Percentiles rank a stretch among this genome's conserved stretches.
These are phyloP conservation scores for Claviceps spartinae DNA, from an alignment of 2,329 filamentous ascomycete species.

Conservation along the genomic window DNA sequence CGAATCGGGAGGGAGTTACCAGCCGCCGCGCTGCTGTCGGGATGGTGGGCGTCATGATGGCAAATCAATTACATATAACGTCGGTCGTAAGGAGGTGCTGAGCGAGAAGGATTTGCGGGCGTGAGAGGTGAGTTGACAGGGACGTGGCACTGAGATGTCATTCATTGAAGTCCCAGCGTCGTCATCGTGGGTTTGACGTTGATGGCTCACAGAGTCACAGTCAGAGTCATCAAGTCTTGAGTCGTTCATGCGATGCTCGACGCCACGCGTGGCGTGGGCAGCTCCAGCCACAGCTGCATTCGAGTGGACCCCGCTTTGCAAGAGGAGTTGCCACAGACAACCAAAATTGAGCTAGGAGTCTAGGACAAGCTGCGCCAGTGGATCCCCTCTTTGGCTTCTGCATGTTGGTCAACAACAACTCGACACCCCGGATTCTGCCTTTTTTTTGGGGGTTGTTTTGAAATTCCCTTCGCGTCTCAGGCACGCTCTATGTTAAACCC, in stretches of 20 bases:
- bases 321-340: slow-evolving; percentile 26
- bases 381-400: slow-evolving; percentile 2
- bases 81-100: not conserved
- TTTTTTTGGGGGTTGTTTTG: not conserved
- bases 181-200: too few relatives aligned
- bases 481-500: not conserved
- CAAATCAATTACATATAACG: not conserved
- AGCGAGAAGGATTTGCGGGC: not conserved
- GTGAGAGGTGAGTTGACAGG: not conserved
- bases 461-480: not conserved
- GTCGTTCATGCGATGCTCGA: not conserved
- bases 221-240: too few relatives aligned
- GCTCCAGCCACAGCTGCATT: not conserved
- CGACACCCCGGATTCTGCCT: not conserved
- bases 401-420: slow-evolving; percentile 6
- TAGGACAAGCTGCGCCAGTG: slow-evolving; percentile 23
- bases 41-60: not conserved
- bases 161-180: not conserved
- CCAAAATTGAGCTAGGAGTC: slow-evolving; percentile 16
- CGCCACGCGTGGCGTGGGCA: slow-evolving; percentile 4
- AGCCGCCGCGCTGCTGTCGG: slow-evolving; percentile 17
- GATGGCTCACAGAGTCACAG: too few relatives aligned
- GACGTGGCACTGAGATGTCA: not conserved
- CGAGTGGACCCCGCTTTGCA: not conserved
- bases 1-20: slow-evolving; percentile 17